Base-by-base conservation (phyloP, 345 rosid genomes). In the Litchi chinensis region DNA sequence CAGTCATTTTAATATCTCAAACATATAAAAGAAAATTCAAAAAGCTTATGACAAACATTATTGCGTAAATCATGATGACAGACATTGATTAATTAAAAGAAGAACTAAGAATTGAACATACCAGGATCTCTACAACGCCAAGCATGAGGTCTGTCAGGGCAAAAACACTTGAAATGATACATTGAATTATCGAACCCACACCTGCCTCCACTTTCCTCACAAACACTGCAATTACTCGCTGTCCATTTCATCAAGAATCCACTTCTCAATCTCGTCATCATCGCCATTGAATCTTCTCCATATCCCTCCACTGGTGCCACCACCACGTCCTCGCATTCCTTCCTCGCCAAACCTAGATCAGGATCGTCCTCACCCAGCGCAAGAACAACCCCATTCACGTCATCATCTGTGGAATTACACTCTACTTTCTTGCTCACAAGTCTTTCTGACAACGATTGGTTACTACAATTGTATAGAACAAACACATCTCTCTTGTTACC, bases 121-220 rank as follows among this genome's bases (percentile, higher is more conserved):
- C 88, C 85, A 21, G 82, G 19, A 13, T 1, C 12, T n/a, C 11
- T 0, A 41, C 93, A 90, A 0, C 6, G 32, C 81, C 19, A 3
- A 64, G 80, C 69, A 71, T 87, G 91, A 52, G 91, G 86, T 32
- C 91, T 67, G 24, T 90, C 91, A 0, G 89, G 87, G 82, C 91
- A 90, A 71, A 74, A 90, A 41, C 91, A 90, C 73, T 44, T 70
- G 84, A 90, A 87, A 54, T 70, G 85, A 54, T 15, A 65, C 0
- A 26, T 68, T 0, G 0, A 0, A 4, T 0, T 0, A 63, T 90
- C 11, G 60, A 88, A 83, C 5, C 93, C 93, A 40, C 93, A 90
- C 82, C 32, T 74, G 56, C 93, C 93, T 0, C 90, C 91, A 65
- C 88, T 87, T 2, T 0, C 0, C 32, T 73, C 43, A 63, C 93